A percentile compares a stretch with the other conserved stretches of the same genome.
Evolutionary conservation across 108 stramenopile species (phyloP).

Genomic region (Licmophora abbreviata): DNA sequence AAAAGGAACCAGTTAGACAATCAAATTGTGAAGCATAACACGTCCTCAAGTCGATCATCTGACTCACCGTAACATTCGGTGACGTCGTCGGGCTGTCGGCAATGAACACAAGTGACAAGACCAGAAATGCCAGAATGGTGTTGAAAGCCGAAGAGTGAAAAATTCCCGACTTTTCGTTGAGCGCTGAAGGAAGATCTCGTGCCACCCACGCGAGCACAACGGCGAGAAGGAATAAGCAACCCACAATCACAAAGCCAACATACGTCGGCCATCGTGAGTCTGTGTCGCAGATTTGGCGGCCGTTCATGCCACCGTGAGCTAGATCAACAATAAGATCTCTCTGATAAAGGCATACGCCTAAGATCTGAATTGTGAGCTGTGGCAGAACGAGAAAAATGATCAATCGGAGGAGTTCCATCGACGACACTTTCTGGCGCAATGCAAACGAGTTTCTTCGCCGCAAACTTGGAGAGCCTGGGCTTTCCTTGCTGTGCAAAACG

Average conservation of each 20-base stretch:
- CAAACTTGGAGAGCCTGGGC: too few species aligned
- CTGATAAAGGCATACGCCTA: background rate
- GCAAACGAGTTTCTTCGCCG: background rate
- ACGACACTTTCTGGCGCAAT: conserved; percentile 7
- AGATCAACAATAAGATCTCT: background rate
- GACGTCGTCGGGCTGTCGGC: conserved; percentile 1
- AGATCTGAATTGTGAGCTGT: conserved; percentile 6
- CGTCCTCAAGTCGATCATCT: too few species aligned
- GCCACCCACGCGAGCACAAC: conserved; percentile 16
- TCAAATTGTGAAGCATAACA: too few species aligned
- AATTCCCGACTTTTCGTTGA: conserved; percentile 20
- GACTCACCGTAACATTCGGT: conserved; percentile 6
- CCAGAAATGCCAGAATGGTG: background rate
- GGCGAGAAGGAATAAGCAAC: conserved; percentile 1
- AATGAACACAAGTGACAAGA: background rate
- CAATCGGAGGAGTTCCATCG: conserved; percentile 6
- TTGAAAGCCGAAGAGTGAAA: conserved; percentile 11
- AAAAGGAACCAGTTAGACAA: too few species aligned
- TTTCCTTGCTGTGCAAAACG: too few species aligned
- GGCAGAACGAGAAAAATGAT: conserved; percentile 15
- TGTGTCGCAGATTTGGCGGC: conserved; percentile 4
- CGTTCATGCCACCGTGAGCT: background rate
- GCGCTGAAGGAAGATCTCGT: conserved; percentile 16
- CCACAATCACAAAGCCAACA: background rate
- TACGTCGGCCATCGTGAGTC: conserved; percentile 2